Conservation (phyloP, 306 rosid genomes). For the Cicer pinnatifidum region DNA sequence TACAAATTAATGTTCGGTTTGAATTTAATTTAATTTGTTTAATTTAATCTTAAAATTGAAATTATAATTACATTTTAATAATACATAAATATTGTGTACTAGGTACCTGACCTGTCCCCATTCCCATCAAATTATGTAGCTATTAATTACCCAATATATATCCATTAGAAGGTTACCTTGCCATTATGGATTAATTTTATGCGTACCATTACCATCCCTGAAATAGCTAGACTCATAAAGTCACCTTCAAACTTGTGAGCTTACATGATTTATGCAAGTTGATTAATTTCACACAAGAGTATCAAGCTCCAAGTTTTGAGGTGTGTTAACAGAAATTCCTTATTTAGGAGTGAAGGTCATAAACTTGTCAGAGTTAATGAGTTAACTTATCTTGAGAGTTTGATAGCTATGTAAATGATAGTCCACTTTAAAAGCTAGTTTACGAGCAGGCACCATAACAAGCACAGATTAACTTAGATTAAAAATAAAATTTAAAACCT, state of each 20-base stretch:
- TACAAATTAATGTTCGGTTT: not conserved
- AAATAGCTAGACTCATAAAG: not conserved
- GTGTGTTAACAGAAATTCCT: conserved; percentile 3
- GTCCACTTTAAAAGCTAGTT: conserved; percentile 15
- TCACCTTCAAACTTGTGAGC: not conserved
- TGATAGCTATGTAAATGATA: not conserved
- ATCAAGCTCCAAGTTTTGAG: conserved; percentile 10
- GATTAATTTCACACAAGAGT: not conserved
- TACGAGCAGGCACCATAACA: conserved; percentile 6
- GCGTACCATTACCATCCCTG: too few relatives aligned
- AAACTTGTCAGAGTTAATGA: not conserved
- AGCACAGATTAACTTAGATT: not conserved
- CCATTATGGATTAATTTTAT: too few relatives aligned
- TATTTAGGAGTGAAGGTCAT: not conserved
- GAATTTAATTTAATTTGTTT: too few relatives aligned
- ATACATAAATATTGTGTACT: not conserved
- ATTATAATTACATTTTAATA: too few relatives aligned
- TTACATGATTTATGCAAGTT: not conserved
- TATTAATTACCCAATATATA: not conserved
- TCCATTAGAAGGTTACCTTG: not conserved
- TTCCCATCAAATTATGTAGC: not conserved
- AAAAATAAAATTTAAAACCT: not conserved
- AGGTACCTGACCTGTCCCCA: not conserved
- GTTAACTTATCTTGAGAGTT: not conserved
- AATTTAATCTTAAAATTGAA: too few relatives aligned